Percentiles rank a stretch among this genome's conserved stretches.
These are phyloP conservation scores for Forsythia viridissima DNA, from an alignment of 257 asterid genomes.

Conservation along the genomic window DNA sequence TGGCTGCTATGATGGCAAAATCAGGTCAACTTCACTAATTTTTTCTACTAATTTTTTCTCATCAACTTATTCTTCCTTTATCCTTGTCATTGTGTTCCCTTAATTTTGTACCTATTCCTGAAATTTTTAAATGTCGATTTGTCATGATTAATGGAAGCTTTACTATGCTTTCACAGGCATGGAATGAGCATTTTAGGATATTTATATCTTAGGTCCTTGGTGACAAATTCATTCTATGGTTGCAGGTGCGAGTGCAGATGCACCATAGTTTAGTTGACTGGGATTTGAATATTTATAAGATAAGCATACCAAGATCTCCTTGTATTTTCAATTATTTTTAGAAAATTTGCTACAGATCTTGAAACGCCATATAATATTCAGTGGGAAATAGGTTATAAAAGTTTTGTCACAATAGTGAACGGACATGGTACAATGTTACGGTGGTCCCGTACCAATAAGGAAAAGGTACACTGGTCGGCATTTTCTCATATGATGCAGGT, in stretches of 20 bases:
- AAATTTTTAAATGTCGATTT: conserved; percentile 1
- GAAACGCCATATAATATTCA: not conserved
- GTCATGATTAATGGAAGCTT: not conserved
- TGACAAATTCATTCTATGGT: conserved; percentile 6
- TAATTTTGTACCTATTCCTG: conserved; percentile 1
- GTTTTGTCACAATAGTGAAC: not conserved
- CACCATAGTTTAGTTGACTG: not conserved
- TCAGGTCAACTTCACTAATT: conserved; percentile 58
- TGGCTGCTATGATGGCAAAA: conserved; percentile 99
- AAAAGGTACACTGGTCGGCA: not conserved
- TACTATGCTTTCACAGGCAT: not conserved
- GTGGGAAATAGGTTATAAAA: not conserved
- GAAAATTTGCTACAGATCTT: not conserved
- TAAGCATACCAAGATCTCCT: not conserved
- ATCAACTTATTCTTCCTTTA: conserved; percentile 4
- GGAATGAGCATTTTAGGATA: conserved; percentile 1
- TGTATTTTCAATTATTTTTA: too few species aligned
- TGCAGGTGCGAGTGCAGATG: conserved; percentile 1
- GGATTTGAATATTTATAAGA: not conserved
- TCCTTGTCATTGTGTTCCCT: not conserved
- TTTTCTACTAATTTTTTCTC: not conserved
- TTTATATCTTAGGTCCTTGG: not conserved
- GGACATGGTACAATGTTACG: not conserved
- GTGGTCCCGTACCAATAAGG: not conserved
- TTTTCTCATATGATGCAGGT: not conserved